Base-by-base conservation (phyloP, 2,329 filamentous ascomycete species). In the Stagonosporopsis rhizophila region DNA sequence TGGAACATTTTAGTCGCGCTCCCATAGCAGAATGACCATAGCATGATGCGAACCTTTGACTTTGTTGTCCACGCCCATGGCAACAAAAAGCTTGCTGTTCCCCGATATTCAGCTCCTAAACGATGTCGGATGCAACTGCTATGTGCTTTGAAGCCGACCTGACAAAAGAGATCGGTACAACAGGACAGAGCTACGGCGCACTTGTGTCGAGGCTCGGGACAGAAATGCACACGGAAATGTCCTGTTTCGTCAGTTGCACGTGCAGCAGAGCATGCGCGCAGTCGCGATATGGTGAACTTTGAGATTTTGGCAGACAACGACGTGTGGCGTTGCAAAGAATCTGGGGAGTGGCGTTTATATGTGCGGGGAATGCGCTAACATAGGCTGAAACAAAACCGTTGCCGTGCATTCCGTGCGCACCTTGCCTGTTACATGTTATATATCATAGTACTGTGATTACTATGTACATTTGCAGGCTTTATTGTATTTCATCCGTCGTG, bases 331-430 rank as follows among this genome's bases (percentile, higher is more conserved):
- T n/a, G n/a, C 23, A 28, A 27, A 41, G 37, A 38, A 38, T 19
- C 37, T 49, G 37, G 9, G 19, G 19, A 49, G 46, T 49, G 46
- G 46, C 37, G 27, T 3, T 41, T 49, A 35, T 49, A 49, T 49
- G 42, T 25, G 27, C 20, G 37, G 28, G 20, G 46, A 7, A 20
- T 3, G 11, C 47, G 22, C 39, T 50, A 37, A 22, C 39, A n/a
- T 17, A 12, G 4, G 32, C 48, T 51, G 48, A 51, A 42, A 50
- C 38, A 42, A 27, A 9, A 12, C 30, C 22, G 22, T 23, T 51
- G 47, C 47, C 47, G 47, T 44, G 3, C 8, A 7, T 38, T 28
- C 40, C 48, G 23, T 44, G 19, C 20, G 19, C 28, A 1, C 4
- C 30, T 32, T 25, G 23, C 23, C 7, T 25, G 23, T 25, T 25